Conservation (phyloP, 495 filamentous ascomycete species). For the Oleoguttula mirabilis region DNA sequence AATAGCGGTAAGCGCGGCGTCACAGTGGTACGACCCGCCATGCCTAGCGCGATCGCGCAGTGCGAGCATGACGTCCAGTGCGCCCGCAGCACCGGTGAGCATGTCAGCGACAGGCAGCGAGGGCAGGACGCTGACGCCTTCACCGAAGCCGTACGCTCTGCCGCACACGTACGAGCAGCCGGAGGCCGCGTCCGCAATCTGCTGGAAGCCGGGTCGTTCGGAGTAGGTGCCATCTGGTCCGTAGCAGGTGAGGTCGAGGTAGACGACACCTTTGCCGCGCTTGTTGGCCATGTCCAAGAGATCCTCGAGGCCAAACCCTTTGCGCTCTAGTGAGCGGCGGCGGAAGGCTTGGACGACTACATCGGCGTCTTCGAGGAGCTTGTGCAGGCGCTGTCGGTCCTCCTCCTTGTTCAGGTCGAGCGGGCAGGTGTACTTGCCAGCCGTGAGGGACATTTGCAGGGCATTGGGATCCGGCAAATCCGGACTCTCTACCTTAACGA, state of each 20-base stretch:
- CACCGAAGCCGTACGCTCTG: neutral
- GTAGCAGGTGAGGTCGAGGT: conserved; percentile 43
- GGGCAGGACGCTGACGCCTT: neutral
- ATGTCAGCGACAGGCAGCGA: conserved; percentile 1
- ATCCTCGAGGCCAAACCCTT: conserved; percentile 38
- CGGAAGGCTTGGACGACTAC: conserved; percentile 46
- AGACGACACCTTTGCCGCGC: conserved; percentile 36
- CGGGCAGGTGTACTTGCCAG: conserved; percentile 42
- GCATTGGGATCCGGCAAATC: conserved; percentile 36
- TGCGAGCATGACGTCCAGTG: neutral
- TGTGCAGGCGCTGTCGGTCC: conserved; percentile 29
- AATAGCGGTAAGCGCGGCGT: neutral
- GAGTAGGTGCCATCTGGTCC: conserved; percentile 41
- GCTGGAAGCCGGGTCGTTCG: conserved; percentile 41
- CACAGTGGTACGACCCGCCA: neutral
- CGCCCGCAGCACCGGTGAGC: neutral
- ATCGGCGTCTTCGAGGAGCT: conserved; percentile 42
- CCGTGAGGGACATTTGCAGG: conserved; percentile 40
- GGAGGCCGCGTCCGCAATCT: conserved; percentile 38
- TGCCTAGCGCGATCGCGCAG: conserved; percentile 1
- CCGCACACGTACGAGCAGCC: conserved; percentile 1
- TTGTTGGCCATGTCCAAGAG: conserved; percentile 37
- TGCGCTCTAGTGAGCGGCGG: conserved; percentile 36
- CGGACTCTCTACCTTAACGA: conserved; percentile 45
- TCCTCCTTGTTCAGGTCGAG: conserved; percentile 36